These are phyloP conservation scores for Phialophora chinensis DNA, from an alignment of 2,329 filamentous ascomycete genomes.

Conservation along the genomic window DNA sequence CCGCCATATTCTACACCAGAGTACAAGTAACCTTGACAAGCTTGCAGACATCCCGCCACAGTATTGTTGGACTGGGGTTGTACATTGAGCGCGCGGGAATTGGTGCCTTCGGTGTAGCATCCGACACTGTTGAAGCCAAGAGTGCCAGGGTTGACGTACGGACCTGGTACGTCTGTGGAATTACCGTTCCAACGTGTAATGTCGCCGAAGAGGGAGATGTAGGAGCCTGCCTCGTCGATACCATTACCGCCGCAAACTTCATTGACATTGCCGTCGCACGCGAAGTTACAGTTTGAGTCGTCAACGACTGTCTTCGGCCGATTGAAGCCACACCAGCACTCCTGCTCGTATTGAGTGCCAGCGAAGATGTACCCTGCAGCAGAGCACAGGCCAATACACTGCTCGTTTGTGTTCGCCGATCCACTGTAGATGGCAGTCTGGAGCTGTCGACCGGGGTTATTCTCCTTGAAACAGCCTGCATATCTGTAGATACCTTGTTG, in stretches of 20 bases:
- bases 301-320: slow-evolving; percentile 40
- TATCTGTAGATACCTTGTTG: slow-evolving; percentile 39
- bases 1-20: slow-evolving; percentile 50
- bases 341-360: slow-evolving; percentile 42
- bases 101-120: slow-evolving; percentile 48
- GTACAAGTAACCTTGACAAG: slow-evolving; percentile 42
- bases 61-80: slow-evolving; percentile 44
- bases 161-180: slow-evolving; percentile 31
- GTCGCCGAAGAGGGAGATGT: slow-evolving; percentile 35
- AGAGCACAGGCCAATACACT: slow-evolving; percentile 41
- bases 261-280: slow-evolving; percentile 38
- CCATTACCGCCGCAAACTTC: slow-evolving; percentile 41
- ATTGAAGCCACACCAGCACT: slow-evolving; percentile 46
- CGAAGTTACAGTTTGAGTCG: slow-evolving; percentile 38
- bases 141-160: slow-evolving; percentile 37
- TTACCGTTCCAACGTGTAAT: slow-evolving; percentile 33
- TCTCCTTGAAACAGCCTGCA: slow-evolving; percentile 45
- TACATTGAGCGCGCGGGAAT: slow-evolving; percentile 43
- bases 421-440: slow-evolving; percentile 40
- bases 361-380: slow-evolving; percentile 39
- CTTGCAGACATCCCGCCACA: slow-evolving; percentile 35
- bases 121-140: slow-evolving; percentile 45
- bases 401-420: slow-evolving; percentile 40
- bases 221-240: slow-evolving; percentile 27
- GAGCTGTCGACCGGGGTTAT: slow-evolving; percentile 42